Base-by-base conservation (phyloP, 495 filamentous ascomycete genomes). In the Trichoderma reesei region DNA sequence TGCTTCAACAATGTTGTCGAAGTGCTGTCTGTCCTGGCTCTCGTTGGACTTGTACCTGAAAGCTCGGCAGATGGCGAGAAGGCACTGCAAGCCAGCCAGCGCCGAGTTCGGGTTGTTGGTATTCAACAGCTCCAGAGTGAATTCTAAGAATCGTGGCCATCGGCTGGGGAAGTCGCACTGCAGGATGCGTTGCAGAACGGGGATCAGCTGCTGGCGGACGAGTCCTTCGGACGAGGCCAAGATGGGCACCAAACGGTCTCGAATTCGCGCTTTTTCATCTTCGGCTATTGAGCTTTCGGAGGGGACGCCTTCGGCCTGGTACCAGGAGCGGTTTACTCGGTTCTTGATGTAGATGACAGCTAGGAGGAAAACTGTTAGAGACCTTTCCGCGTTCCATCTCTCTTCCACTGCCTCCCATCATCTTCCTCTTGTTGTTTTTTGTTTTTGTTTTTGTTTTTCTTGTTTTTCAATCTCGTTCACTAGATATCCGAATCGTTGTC, bases 321-420 rank as follows among this genome's bases (percentile, higher is more conserved):
- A 80, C 94, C 94, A 98, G 63, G 89, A 91, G 70, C 92, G 87
- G 72, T 85, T 91, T 72, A 96, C 89, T 70, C 92, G 88, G 75
- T 98, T 96, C 80, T 98, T 98, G 71, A 98, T 83, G 76, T 98
- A 98, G 65, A 98, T 89, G 72, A 92, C 95, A 68, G 93, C 94
- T 98, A 72, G 37, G 51, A 61, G 36, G 46, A 67, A 44, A 63
- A 63, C 6, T 61, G 60, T 48, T n/a, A 20, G 51, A 26, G 13
- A 31, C 41, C 41, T 6, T 44, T 44, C 16, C 14, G 7, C 16
- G 8, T 46, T n/a, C 3, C 3, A n/a, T 46, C n/a, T 46, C 2
- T n/a, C 14, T n/a, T 5, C 42, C 3, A 46, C 18, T 5, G 10
- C 16, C 41, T 42, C 16, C 3, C 36, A 20, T n/a, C 60, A 41